Evolutionary conservation across 2,329 filamentous ascomycete genomes (phyloP), one percentile per base, ranked within the genome.

Genomic region (Microsporum ferrugineum): DNA sequence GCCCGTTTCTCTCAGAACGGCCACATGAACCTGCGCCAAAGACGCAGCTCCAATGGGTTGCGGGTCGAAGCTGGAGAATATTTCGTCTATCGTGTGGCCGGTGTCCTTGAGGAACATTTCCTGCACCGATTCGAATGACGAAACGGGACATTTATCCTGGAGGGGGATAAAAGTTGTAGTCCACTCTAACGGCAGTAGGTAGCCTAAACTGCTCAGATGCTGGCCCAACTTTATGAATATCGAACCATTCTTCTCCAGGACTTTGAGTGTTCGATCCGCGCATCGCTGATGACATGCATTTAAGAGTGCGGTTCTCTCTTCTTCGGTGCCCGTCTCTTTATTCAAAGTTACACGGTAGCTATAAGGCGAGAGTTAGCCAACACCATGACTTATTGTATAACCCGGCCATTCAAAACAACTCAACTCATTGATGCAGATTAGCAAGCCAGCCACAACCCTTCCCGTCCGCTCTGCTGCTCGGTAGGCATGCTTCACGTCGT

Each of bases 181-280:
- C 91, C 92, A 97, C 76, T 97, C 92, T 57, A 82, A 76, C 1
- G 92, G 92, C 7, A 97, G 81, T 7, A 97, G 82, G 72, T 97
- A 97, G 70, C 94, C 95, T 88, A 97, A 89, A 65, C 90, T 92
- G 73, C 90, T 96, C 75, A 99, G 75, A 75, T 99, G 94, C 70
- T 99, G 94, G 5, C 94, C 94, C 43, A 99, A 79, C 76, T 99
- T 99, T 73, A 99, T 97, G 69, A 97, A 99, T 65, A 99, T 96
- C 33, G 92, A 95, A 31, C 95, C 94, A 73, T 96, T 97, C 79
- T 89, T 90, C 79, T 99, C 94, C 65, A 97, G 77, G 1, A 95
- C 91, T 61, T 81, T 82, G 47, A 97, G 78, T 0, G 94, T 96
- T 64, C 94, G 84, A 68, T 90, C 83, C 34, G 94, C 94, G 76